Base-by-base conservation (phyloP, 768 basidiomycete genomes). In the Hericium rajendrae region DNA sequence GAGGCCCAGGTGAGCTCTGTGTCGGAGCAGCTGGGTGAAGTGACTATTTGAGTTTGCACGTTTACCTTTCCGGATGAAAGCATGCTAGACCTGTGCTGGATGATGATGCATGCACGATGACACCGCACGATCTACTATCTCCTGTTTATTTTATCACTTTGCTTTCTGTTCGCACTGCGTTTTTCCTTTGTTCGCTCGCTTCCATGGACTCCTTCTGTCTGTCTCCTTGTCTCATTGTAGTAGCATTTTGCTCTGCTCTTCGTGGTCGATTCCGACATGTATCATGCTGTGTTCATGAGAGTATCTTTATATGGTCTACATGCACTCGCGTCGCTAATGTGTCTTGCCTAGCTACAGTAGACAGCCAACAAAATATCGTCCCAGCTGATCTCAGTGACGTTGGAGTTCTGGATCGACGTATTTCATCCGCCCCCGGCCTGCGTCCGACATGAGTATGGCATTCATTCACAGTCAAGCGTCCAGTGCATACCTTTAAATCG, bases 351-450 rank as follows among this genome's bases (percentile, higher is more conserved):
- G 43, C 26, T 32, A 48, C 11, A 53, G 51, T 13, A 53, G 38
- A 53, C 54, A 48, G 24, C 20, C 56, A 26, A 41, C 51, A 38
- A 43, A 55, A 50, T 37, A 51, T 24, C 49, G 2, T 20, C n/a
- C 43, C 43, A 46, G 6, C 12, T 46, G 43, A 20, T 46, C 43
- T 46, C 43, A 46, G 43, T 67, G 62, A 38, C 68, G 62, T 3
- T 70, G 66, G 38, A 73, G 58, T 62, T 81, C 84, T 37, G 84
- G 84, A 64, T 85, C 84, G 40, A 84, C 66, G 60, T 74, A 85
- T 62, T 83, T 84, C 84, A 85, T 85, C 59, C 82, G 71, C 48
- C 84, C 84, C 20, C 84, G 79, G 18, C 83, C 81, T 83, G 51
- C 13, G 11, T 51, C 4, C 11, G 13, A 51, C 6, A 8, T 32